Conservation (phyloP, 1,139 yeast species). For the Taphrina sp. region DNA sequence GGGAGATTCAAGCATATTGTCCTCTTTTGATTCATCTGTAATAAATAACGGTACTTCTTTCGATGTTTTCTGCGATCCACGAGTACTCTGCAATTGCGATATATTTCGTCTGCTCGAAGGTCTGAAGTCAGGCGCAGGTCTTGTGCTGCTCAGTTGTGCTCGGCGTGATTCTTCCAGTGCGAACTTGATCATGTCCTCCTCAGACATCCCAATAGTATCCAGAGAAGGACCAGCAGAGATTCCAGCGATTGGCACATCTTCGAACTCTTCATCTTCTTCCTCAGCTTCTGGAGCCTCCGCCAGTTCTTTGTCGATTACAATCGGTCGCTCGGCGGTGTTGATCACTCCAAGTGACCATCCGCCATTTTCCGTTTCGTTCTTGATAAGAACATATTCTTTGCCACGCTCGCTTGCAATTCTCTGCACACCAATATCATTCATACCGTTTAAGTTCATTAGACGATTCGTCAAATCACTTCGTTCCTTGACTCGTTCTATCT, state of each 20-base stretch:
- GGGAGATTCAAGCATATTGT: too few species aligned
- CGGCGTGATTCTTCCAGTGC: constrained; percentile 26
- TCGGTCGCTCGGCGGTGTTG: constrained; percentile 29
- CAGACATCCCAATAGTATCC: constrained; percentile 18
- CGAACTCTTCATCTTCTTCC: constrained; percentile 38
- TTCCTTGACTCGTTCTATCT: constrained; percentile 86
- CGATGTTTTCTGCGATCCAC: too few species aligned
- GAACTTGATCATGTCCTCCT: constrained; percentile 28
- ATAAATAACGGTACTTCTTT: not conserved
- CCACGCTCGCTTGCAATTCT: constrained; percentile 86
- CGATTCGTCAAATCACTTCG: constrained; percentile 86
- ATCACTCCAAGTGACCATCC: constrained; percentile 81
- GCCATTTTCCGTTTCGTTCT: constrained; percentile 55
- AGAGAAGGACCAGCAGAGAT: constrained; percentile 32
- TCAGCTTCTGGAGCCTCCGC: constrained; percentile 34
- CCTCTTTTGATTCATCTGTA: constrained; percentile 3
- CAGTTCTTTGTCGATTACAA: constrained; percentile 32
- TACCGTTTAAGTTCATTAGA: constrained; percentile 78
- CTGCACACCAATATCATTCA: constrained; percentile 58
- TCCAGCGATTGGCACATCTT: constrained; percentile 53
- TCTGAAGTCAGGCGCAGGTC: constrained; percentile 15
- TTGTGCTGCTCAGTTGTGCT: constrained; percentile 24
- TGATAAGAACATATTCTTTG: constrained; percentile 68
- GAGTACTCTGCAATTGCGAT: not conserved
- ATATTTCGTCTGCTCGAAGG: constrained; percentile 8